Evolutionary conservation across 805 yeast genomes (phyloP), one percentile per base, ranked within the genome.

Genomic region (Ascoidea asiatica): DNA sequence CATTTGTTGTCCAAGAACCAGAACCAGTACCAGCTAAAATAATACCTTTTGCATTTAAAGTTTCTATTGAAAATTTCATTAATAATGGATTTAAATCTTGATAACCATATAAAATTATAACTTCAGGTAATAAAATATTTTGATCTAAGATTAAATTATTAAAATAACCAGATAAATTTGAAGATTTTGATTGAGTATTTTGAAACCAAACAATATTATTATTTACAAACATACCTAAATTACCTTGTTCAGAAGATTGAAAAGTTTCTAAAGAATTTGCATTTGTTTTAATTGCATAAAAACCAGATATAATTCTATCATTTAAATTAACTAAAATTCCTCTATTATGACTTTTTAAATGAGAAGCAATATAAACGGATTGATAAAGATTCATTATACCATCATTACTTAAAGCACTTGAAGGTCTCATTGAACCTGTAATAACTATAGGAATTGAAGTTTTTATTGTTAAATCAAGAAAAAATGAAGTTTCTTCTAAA

Each of bases 361-460:
- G 61, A 0, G 81, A 65, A 3, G 87, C 82, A 23, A 79, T 77
- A 15, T 73, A 73, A 41, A 78, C 77, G 1, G 85, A 83, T 53
- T 80, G 84, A 54, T 78, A 79, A 48, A 80, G 60, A 57, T 80
- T 80, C 77, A 79, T 78, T 5, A 83, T 79, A 3, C 86, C 86
- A 56, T 80, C 88, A 1, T 83, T 77, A 2, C 82, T 75, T 38
- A 80, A 71, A 37, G 81, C 75, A 3, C 83, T 76, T 6, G 81
- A 73, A 1, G 88, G 88, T 54, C 86, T 69, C 88, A 80, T 80
- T 5, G 82, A 74, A 1, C 88, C 88, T 42, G 82, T 79, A 56
- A 80, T 62, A 4, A 79, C 85, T 44, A 80, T 72, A 4, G 84
- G 84, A 45, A 77, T 58, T 33, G 65, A 66, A 15, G 44, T 21